Evolutionary conservation across 345 rosid species (phyloP).

Genomic region (Gossypium longicalyx): DNA sequence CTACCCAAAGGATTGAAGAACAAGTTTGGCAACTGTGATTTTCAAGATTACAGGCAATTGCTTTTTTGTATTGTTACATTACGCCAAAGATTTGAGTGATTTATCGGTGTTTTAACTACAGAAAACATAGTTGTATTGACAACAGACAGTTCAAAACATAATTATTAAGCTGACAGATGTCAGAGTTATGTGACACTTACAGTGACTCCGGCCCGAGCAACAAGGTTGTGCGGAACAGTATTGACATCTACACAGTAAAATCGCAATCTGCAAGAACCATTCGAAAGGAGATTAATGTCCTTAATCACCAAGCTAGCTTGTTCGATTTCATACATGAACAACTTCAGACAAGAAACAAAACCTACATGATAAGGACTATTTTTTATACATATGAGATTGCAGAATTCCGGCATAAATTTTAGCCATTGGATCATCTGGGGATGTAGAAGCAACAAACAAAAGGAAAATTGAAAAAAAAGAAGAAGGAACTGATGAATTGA

Average conservation of each 20-base stretch:
- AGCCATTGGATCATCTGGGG: background rate
- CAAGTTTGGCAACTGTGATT: background rate
- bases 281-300: background rate
- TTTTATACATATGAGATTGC: background rate
- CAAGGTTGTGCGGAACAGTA: conserved; percentile 69
- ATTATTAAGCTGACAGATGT: background rate
- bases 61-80: background rate
- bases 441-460: background rate
- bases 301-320: background rate
- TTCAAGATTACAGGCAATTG: background rate
- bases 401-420: background rate
- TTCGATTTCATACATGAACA: background rate
- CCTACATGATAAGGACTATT: background rate
- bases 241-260: conserved; percentile 82
- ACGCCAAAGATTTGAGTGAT: background rate
- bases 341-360: conserved; percentile 2
- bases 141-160: background rate
- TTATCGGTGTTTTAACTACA: background rate
- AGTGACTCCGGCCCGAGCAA: conserved; percentile 73
- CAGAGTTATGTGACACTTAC: conserved; percentile 42
- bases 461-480: background rate
- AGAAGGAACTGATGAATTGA: background rate
- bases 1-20: background rate
- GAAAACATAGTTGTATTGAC: background rate
- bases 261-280: conserved; percentile 45